These are phyloP conservation scores for Liquidambar formosana DNA, from an alignment of 164 flowering plant species.

Conservation along the genomic window DNA sequence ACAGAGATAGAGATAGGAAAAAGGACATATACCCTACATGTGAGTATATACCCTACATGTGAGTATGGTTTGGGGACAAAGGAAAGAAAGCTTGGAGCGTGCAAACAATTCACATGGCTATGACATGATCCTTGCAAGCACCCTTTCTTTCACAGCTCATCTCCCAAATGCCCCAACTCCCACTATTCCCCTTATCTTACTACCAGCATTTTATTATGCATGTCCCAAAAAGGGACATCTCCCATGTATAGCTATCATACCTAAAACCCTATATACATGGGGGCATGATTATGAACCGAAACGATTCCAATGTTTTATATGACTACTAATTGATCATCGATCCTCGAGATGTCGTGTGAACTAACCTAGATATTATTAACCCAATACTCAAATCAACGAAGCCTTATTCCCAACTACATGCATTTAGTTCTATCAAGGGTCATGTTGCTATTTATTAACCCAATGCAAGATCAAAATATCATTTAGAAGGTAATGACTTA, in stretches of 20 bases:
- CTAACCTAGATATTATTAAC: too few species aligned
- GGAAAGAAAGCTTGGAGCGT: constrained; percentile 35
- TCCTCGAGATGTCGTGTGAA: too few species aligned
- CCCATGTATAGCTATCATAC: not conserved
- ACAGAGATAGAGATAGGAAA: constrained; percentile 3
- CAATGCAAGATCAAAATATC: too few species aligned
- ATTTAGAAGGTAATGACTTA: too few species aligned
- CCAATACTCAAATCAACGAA: too few species aligned
- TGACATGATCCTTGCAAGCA: constrained; percentile 17
- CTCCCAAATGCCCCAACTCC: constrained; percentile 6
- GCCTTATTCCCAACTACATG: too few species aligned
- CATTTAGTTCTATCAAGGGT: too few species aligned
- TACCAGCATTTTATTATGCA: not conserved
- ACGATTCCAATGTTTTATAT: too few species aligned
- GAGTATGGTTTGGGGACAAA: constrained; percentile 51
- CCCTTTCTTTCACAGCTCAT: constrained; percentile 41
- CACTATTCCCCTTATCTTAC: constrained; percentile 12
- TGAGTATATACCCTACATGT: constrained; percentile 46
- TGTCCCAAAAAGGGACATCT: not conserved
- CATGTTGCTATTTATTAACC: too few species aligned
- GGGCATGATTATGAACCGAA: too few species aligned
- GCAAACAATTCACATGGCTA: constrained; percentile 45
- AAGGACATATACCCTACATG: constrained; percentile 1
- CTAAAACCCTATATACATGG: too few species aligned
- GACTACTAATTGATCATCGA: too few species aligned